Percentiles rank a stretch among this genome's conserved stretches.
phyloP scores from a whole-genome alignment of 148 eudicot species.

The Mesembryanthemum crystallinum region DNA sequence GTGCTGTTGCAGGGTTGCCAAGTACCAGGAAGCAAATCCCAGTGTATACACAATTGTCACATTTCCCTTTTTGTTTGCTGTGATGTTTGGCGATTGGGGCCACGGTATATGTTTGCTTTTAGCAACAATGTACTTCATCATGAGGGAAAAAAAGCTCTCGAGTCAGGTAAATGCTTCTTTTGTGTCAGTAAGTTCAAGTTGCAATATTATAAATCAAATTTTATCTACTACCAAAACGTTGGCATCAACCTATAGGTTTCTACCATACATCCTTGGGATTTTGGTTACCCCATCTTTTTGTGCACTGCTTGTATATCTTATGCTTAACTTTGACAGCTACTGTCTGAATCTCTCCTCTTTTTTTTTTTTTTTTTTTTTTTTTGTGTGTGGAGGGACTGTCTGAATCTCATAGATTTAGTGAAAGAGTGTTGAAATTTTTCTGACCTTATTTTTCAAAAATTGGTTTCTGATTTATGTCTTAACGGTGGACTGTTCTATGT shows the following conservation, averaged over 20 bases:
- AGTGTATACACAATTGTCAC: slow-evolving; percentile 74
- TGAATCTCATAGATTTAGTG: background rate
- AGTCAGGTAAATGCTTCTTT: slow-evolving; percentile 53
- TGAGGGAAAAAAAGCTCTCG: slow-evolving; percentile 65
- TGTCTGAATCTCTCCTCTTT: slow-evolving; percentile 7
- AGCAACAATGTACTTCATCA: slow-evolving; percentile 62
- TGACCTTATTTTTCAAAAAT: background rate
- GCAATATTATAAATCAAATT: background rate
- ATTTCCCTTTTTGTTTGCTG: slow-evolving; percentile 89
- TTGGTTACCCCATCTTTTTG: slow-evolving; percentile 1
- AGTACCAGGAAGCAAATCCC: slow-evolving; percentile 93
- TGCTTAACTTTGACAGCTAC: background rate
- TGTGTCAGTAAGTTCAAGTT: slow-evolving; percentile 7
- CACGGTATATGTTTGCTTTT: slow-evolving; percentile 86
- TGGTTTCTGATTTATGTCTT: too few species aligned
- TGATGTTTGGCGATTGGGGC: slow-evolving; percentile 97
- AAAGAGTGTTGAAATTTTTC: background rate
- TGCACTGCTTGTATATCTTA: background rate
- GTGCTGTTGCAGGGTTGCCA: slow-evolving; percentile 65
- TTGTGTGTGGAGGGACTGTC: too few species aligned
- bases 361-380: too few species aligned
- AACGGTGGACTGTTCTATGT: too few species aligned
- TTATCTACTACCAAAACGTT: background rate
- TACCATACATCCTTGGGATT: background rate
- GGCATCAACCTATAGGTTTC: background rate